These are phyloP conservation scores for Asterophora parasitica DNA, from an alignment of 768 basidiomycete species.

Conservation along the genomic window DNA sequence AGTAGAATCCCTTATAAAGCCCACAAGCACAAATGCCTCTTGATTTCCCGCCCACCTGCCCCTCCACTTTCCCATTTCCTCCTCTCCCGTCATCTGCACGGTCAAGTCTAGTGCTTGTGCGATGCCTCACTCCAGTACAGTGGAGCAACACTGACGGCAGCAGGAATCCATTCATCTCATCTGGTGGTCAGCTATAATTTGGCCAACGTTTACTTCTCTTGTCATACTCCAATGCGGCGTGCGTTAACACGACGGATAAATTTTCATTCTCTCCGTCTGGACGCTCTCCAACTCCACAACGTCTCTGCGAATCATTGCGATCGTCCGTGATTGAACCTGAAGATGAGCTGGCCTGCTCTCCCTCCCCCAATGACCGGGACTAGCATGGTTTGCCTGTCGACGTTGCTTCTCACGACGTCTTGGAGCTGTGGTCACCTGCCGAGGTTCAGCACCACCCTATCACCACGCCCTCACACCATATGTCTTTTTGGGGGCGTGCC, in stretches of 20 bases:
- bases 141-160: too few species aligned
- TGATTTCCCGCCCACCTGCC: neutral
- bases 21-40: conserved; percentile 8
- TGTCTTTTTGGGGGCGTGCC: neutral
- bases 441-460: neutral
- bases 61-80: neutral
- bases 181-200: too few species aligned
- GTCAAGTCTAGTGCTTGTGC: too few species aligned
- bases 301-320: neutral
- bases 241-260: neutral
- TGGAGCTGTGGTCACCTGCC: conserved; percentile 1
- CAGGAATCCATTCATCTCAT: too few species aligned
- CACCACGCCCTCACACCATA: neutral
- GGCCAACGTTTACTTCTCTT: too few species aligned
- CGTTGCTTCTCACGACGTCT: conserved; percentile 2
- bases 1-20: conserved; percentile 1
- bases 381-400: neutral
- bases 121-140: too few species aligned
- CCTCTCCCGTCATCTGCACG: too few species aligned
- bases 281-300: neutral
- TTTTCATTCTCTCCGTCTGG: neutral
- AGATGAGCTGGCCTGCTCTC: neutral
- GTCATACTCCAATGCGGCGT: too few species aligned
- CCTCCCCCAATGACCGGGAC: neutral
- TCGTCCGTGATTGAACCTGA: neutral